A percentile compares a stretch with the other conserved stretches of the same genome.
Conservation (phyloP, 2,329 filamentous ascomycete genomes). For the Colletotrichum filicis region DNA sequence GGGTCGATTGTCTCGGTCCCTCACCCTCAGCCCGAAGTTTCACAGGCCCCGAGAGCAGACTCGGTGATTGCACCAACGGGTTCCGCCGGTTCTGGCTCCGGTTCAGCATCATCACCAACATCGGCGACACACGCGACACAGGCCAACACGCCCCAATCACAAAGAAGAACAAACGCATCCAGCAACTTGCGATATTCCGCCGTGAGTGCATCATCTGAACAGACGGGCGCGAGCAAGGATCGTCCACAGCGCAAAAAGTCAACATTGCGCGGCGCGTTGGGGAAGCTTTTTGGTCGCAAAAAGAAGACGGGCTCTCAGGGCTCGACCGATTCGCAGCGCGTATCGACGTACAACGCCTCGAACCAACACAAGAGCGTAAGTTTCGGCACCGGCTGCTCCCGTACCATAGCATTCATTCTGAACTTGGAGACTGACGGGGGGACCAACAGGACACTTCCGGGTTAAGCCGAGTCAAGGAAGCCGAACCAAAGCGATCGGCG, state of each 20-base stretch:
- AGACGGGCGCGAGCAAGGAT: slow-evolving; percentile 44
- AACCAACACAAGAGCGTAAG: slow-evolving; percentile 63
- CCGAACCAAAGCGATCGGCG: slow-evolving; percentile 63
- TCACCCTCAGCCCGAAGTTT: slow-evolving; percentile 17
- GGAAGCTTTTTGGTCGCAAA: slow-evolving; percentile 68
- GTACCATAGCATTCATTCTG: slow-evolving; percentile 14
- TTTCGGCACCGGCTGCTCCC: slow-evolving; percentile 36
- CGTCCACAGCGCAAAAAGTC: slow-evolving; percentile 67
- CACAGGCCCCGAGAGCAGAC: slow-evolving; percentile 22
- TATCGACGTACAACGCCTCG: slow-evolving; percentile 40
- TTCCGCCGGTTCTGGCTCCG: slow-evolving; percentile 21
- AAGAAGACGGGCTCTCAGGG: slow-evolving; percentile 56
- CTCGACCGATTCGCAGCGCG: slow-evolving; percentile 42
- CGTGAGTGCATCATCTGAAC: slow-evolving; percentile 54
- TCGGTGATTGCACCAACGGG: slow-evolving; percentile 19
- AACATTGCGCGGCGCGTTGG: slow-evolving; percentile 64
- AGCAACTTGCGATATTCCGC: slow-evolving; percentile 59
- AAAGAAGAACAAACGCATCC: slow-evolving; percentile 49
- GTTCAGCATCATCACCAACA: slow-evolving; percentile 22
- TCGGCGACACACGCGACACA: slow-evolving; percentile 31
- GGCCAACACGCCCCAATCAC: slow-evolving; percentile 40
- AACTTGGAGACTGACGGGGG: neutral
- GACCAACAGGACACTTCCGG: slow-evolving; percentile 50
- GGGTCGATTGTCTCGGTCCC: slow-evolving; percentile 19
- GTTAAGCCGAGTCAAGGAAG: slow-evolving; percentile 46